These are phyloP conservation scores for Blastocystis sp. DNA, from an alignment of 352 stramenopile genomes.

Conservation along the genomic window DNA sequence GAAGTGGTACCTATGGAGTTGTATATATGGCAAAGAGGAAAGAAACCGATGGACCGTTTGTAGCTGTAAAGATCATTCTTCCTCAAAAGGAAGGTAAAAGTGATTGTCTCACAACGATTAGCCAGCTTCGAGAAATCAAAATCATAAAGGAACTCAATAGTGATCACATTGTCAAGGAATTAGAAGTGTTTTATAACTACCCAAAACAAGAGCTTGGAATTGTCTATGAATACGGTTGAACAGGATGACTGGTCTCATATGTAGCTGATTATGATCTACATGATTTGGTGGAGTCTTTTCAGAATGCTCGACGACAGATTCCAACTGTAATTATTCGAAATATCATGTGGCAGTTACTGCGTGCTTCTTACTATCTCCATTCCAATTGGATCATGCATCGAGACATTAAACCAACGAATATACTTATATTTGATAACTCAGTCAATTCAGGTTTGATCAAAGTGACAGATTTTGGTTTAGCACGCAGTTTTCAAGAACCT, in stretches of 20 bases:
- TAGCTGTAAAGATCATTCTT: constrained; percentile 84
- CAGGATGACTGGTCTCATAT: neutral
- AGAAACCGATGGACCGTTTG: constrained; percentile 79
- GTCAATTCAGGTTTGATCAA: constrained; percentile 53
- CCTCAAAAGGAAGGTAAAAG: constrained; percentile 84
- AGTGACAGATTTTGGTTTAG: constrained; percentile 82
- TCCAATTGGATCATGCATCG: constrained; percentile 87
- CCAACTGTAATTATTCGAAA: constrained; percentile 69
- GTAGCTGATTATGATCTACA: constrained; percentile 81
- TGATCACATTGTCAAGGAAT: constrained; percentile 81
- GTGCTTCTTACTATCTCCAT: constrained; percentile 87
- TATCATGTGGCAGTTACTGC: constrained; percentile 75
- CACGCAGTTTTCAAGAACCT: constrained; percentile 82
- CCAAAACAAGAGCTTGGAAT: constrained; percentile 79
- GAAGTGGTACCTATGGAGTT: constrained; percentile 82
- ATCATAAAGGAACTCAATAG: constrained; percentile 81
- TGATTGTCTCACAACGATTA: constrained; percentile 82
- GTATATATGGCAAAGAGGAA: constrained; percentile 80
- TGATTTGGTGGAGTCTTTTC: constrained; percentile 77
- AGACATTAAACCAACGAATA: constrained; percentile 88
- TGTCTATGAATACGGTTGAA: constrained; percentile 79
- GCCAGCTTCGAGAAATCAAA: constrained; percentile 84
- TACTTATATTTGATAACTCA: constrained; percentile 79
- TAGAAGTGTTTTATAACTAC: constrained; percentile 82
- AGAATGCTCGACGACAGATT: constrained; percentile 80